Evolutionary conservation across 2,329 filamentous ascomycete species (phyloP).

Genomic region (Cercospora zeae-maydis): DNA sequence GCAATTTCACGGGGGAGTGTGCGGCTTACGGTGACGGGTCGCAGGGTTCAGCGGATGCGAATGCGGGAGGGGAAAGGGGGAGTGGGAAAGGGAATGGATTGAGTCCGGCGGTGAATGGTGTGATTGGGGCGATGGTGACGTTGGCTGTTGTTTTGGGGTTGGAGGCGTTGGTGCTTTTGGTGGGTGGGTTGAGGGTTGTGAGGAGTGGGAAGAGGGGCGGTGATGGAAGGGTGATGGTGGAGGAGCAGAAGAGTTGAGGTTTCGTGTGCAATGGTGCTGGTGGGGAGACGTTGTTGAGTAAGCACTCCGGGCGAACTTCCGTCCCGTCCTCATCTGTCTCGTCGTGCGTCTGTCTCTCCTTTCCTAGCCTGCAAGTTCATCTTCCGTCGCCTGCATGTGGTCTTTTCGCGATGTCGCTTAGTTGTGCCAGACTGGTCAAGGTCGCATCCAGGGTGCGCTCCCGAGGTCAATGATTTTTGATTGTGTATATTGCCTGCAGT

Average conservation of each 20-base stretch:
- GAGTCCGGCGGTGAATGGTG: constrained; percentile 70
- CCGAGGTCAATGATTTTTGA: not conserved
- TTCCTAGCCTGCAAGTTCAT: not conserved
- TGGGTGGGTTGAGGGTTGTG: constrained; percentile 57
- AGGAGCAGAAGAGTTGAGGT: not conserved
- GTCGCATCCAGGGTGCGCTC: not conserved
- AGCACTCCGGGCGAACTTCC: not conserved
- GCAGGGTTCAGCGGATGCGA: constrained; percentile 18
- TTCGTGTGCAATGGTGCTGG: no score
- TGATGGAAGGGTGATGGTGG: not conserved
- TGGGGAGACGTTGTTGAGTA: not conserved
- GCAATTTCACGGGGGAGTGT: constrained; percentile 67
- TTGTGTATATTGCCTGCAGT: not conserved
- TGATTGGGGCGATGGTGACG: constrained; percentile 71
- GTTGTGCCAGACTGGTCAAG: not conserved
- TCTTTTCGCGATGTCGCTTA: not conserved
- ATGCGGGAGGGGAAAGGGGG: constrained; percentile 31
- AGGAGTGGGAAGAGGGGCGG: constrained; percentile 48
- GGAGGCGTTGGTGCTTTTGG: constrained; percentile 51
- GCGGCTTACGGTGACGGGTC: constrained; percentile 41
- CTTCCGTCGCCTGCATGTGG: not conserved
- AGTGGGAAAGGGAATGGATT: constrained; percentile 47
- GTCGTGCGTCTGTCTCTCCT: not conserved
- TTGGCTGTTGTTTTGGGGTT: constrained; percentile 60
- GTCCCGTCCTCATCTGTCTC: not conserved